A percentile compares a stretch with the other conserved stretches of the same genome.
phyloP scores from a whole-genome alignment of 371 early-diverging fungal species.

The Apophysomyces ossiformis region DNA sequence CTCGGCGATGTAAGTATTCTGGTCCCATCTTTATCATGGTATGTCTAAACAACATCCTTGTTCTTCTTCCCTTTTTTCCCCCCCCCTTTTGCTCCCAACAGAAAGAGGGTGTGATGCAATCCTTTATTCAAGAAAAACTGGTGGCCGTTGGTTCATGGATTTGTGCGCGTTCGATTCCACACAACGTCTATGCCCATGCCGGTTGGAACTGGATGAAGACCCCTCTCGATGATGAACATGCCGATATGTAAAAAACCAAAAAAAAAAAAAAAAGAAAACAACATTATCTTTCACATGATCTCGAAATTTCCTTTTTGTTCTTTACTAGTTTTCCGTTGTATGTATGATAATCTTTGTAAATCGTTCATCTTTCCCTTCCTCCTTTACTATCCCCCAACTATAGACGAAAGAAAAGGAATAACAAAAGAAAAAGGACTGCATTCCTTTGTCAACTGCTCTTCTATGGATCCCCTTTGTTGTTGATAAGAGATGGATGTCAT shows the following conservation, averaged over 20 bases:
- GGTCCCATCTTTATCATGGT: background rate
- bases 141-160: conserved; percentile 47
- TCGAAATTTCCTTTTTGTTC: too few relatives aligned
- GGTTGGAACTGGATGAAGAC: conserved; percentile 32
- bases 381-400: background rate
- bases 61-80: background rate
- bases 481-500: too few relatives aligned
- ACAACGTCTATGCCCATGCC: conserved; percentile 37
- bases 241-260: conserved; percentile 16
- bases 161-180: conserved; percentile 38
- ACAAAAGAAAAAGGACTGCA: too few relatives aligned
- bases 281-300: too few relatives aligned
- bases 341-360: conserved; percentile 6
- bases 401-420: background rate
- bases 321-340: too few relatives aligned
- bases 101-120: conserved; percentile 49
- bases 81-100: background rate
- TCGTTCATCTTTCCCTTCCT: background rate
- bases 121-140: conserved; percentile 39
- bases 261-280: background rate
- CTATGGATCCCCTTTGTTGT: too few relatives aligned
- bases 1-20: conserved; percentile 36
- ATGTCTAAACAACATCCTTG: background rate
- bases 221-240: conserved; percentile 23
- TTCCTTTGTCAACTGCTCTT: too few relatives aligned